These are phyloP conservation scores for Meira nashicola DNA, from an alignment of 1,284 basidiomycete genomes.

Conservation along the genomic window DNA sequence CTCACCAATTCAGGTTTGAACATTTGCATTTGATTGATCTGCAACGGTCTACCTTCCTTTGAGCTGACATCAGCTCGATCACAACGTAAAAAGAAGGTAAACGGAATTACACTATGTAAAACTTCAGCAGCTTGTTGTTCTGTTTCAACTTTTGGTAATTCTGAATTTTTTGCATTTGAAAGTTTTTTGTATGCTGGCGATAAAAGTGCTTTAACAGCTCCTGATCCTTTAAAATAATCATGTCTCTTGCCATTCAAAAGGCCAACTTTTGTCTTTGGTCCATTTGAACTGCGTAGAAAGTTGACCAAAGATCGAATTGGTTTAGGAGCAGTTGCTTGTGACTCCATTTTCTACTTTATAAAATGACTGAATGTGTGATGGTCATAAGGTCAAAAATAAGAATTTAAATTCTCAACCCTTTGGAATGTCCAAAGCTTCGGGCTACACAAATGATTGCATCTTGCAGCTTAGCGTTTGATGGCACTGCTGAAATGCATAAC, in stretches of 20 bases:
- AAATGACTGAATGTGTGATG: too few relatives aligned
- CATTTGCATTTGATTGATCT: constrained; percentile 72
- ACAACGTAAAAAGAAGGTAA: constrained; percentile 53
- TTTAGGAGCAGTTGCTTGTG: constrained; percentile 41
- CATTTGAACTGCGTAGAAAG: constrained; percentile 57
- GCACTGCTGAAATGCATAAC: too few relatives aligned
- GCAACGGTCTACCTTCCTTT: constrained; percentile 35
- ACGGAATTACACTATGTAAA: constrained; percentile 70
- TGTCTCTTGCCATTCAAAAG: constrained; percentile 88
- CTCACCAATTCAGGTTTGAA: constrained; percentile 54
- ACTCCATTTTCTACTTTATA: constrained; percentile 23
- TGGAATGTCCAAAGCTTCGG: too few relatives aligned
- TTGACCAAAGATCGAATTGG: constrained; percentile 40
- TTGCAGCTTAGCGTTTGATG: too few relatives aligned
- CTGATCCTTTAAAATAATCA: constrained; percentile 85
- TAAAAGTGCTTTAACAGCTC: constrained; percentile 76
- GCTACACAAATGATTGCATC: too few relatives aligned
- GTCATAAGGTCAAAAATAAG: too few relatives aligned
- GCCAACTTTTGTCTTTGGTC: constrained; percentile 82
- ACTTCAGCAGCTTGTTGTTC: constrained; percentile 73
- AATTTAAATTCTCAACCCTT: too few relatives aligned
- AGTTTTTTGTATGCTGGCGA: constrained; percentile 85
- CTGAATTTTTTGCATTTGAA: constrained; percentile 60
- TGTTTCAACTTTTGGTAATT: constrained; percentile 57
- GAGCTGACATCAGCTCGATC: constrained; percentile 66